A percentile compares a stretch with the other conserved stretches of the same genome.
phyloP scores from a whole-genome alignment of 164 flowering plant genomes.

The Sextonia rubra region DNA sequence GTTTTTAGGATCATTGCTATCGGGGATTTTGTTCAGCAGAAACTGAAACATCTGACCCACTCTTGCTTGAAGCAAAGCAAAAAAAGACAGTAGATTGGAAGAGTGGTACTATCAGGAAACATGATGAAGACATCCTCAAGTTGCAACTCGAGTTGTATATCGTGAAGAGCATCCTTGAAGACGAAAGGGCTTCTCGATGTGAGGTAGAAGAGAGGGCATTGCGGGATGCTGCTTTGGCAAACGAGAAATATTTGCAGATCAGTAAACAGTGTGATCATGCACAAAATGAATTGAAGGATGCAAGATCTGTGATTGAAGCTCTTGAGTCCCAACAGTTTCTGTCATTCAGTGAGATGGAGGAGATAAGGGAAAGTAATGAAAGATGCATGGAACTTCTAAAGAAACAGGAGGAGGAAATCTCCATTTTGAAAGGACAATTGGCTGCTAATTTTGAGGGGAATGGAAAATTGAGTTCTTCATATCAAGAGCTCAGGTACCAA shows the following conservation, averaged over 20 bases:
- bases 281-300: slow-evolving; percentile 41
- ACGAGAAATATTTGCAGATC: slow-evolving; percentile 27
- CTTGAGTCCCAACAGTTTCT: slow-evolving; percentile 79
- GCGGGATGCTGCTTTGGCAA: slow-evolving; percentile 29
- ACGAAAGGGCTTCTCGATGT: slow-evolving; percentile 53
- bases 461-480: not conserved
- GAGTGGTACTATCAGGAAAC: slow-evolving; percentile 22
- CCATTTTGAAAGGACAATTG: slow-evolving; percentile 39
- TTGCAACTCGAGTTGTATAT: slow-evolving; percentile 83
- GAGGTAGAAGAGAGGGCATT: slow-evolving; percentile 43
- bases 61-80: slow-evolving; percentile 18
- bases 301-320: slow-evolving; percentile 77
- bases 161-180: slow-evolving; percentile 66
- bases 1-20: slow-evolving; percentile 29
- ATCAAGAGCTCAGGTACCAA: slow-evolving; percentile 31
- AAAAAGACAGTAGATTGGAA: slow-evolving; percentile 21
- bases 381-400: slow-evolving; percentile 38
- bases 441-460: slow-evolving; percentile 3
- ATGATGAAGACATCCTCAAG: slow-evolving; percentile 57
- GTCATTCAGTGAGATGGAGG: slow-evolving; percentile 69
- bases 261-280: slow-evolving; percentile 38
- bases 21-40: slow-evolving; percentile 4
- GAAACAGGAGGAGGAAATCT: slow-evolving; percentile 51
- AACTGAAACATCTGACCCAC: slow-evolving; percentile 19
- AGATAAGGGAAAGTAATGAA: slow-evolving; percentile 35